These are phyloP conservation scores for Yarrowia divulgata DNA, from an alignment of 805 yeast genomes.

Conservation along the genomic window DNA sequence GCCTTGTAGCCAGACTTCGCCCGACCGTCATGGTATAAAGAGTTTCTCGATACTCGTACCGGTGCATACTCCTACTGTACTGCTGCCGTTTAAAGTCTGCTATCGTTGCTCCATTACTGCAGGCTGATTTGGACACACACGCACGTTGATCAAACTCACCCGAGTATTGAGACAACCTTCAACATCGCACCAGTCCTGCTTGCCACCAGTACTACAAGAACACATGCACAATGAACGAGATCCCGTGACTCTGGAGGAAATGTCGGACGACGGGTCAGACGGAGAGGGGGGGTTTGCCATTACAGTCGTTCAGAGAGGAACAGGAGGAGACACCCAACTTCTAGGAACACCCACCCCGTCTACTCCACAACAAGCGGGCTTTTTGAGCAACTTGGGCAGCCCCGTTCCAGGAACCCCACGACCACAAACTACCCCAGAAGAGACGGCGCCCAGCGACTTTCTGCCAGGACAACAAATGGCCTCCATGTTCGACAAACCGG, in stretches of 20 bases:
- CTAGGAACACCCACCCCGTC: slow-evolving; percentile 22
- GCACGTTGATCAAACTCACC: slow-evolving; percentile 20
- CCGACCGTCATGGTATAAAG: slow-evolving; percentile 4
- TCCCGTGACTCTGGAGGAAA: slow-evolving; percentile 39
- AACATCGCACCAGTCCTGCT: not conserved
- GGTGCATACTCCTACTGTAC: not conserved
- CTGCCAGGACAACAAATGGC: slow-evolving; percentile 35
- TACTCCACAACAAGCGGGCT: slow-evolving; percentile 30
- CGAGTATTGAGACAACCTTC: not conserved
- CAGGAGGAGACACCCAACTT: not conserved
- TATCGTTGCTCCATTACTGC: slow-evolving; percentile 14
- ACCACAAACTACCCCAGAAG: slow-evolving; percentile 9
- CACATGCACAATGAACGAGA: slow-evolving; percentile 39
- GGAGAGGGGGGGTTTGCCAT: not conserved
- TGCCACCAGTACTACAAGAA: not conserved
- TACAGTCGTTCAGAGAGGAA: not conserved
- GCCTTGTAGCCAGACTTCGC: not conserved
- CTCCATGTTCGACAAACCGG: slow-evolving; percentile 24
- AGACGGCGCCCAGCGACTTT: slow-evolving; percentile 16
- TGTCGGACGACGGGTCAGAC: slow-evolving; percentile 24
- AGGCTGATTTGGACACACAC: slow-evolving; percentile 15
- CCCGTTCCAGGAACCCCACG: slow-evolving; percentile 23
- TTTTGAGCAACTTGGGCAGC: slow-evolving; percentile 21
- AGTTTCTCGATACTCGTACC: too few species aligned
- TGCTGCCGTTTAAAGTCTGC: not conserved